Evolutionary conservation across 164 flowering plant species (phyloP), one percentile per base, ranked within the genome.

Genomic region (Macadamia tetraphylla): DNA sequence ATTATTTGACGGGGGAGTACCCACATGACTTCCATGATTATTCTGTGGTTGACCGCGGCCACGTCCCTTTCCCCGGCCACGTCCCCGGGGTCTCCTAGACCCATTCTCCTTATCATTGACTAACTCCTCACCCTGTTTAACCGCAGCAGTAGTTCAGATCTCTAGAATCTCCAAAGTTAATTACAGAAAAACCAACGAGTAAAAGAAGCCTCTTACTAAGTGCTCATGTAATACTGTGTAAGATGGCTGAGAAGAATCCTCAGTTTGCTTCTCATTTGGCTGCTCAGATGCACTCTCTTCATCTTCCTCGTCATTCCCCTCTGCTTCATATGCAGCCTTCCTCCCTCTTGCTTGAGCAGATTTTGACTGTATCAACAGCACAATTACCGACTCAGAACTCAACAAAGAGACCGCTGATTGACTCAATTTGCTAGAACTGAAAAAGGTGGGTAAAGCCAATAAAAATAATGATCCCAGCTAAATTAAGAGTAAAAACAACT

Each of bases 51-150:
- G 90, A 65, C 78, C 81, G 44, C 85, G 80, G 15, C 88, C 91
- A 42, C 93, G 93, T 23, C 91, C 91, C 74, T 87, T 86, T 17
- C 87, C 94, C 32, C 88, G 76, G 17, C 84, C 87, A 29, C 84
- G 81, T 29, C 73, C 81, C 35, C 86, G 85, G 67, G 81, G 82
- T 76, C 85, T 90, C 73, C 76, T 85, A 30, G 76, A 86, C 40
- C 85, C 87, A 66, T 76, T 81, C 29, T 85, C 97, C 68, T 81
- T 87, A 17, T 86, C 88, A 59, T 71, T 73, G 6, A 31, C 59
- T 65, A 68, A 71, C 69, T 87, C 92, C 70, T 93, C 95, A 46
- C 70, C 85, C 95, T 90, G 81, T 62, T 3, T 58, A 69, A 46
- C 3, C 5, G 68, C 35, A 57, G 2, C n/a, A 9, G 35, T n/a